A percentile compares a stretch with the other conserved stretches of the same genome.
Evolutionary conservation across 1,139 yeast genomes (phyloP).

Genomic region (Scheffersomyces segobiensis): DNA sequence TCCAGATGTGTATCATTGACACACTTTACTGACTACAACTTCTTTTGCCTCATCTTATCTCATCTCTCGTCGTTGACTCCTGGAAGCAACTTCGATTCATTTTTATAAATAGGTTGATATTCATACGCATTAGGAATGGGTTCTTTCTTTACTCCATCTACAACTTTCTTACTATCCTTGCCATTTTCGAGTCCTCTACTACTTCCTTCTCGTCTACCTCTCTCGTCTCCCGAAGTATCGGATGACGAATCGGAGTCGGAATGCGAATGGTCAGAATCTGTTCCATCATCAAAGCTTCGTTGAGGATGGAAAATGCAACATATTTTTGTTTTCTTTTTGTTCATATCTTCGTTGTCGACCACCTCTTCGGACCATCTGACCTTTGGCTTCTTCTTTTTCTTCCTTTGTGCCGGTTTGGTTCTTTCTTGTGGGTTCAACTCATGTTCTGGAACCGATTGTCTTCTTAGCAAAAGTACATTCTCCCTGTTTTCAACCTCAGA

Average conservation of each 20-base stretch:
- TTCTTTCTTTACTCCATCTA: constrained; percentile 2
- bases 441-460: background rate
- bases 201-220: constrained; percentile 5
- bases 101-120: constrained; percentile 62
- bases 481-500: background rate
- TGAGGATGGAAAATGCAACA: constrained; percentile 90
- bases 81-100: constrained; percentile 18
- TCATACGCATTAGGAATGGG: constrained; percentile 74
- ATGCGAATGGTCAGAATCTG: constrained; percentile 27
- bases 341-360: constrained; percentile 81
- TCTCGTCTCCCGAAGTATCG: constrained; percentile 25
- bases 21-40: too few species aligned
- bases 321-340: constrained; percentile 81
- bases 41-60: background rate
- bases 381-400: constrained; percentile 28
- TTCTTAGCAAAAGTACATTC: background rate
- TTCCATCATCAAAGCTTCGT: constrained; percentile 52
- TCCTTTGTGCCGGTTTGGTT: background rate
- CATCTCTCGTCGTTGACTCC: background rate
- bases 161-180: constrained; percentile 5
- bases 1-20: too few species aligned
- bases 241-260: constrained; percentile 33
- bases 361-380: constrained; percentile 84
- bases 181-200: background rate
- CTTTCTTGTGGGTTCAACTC: background rate